Conservation (phyloP, 345 rosid species). For the Salix udensis region DNA sequence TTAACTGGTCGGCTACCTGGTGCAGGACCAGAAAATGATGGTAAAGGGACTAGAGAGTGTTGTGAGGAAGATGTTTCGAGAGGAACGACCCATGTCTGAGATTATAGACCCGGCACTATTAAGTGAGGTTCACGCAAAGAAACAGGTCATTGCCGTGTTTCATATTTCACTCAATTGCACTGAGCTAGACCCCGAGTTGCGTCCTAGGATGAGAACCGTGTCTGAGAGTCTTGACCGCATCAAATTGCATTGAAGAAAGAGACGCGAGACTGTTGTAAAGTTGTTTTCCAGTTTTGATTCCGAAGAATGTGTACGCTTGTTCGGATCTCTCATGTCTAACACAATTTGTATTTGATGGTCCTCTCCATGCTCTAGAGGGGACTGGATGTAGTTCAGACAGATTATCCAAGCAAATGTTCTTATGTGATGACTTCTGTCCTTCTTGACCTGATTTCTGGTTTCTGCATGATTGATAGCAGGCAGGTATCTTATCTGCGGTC, state of each 20-base stretch:
- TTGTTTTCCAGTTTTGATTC: conserved; percentile 1
- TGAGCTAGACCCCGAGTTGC: conserved; percentile 77
- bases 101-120: conserved; percentile 64
- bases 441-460: not conserved
- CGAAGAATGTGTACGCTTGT: conserved; percentile 5
- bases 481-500: not conserved
- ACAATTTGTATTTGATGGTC: not conserved
- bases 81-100: conserved; percentile 64
- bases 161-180: conserved; percentile 89
- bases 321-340: not conserved
- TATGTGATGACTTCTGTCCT: not conserved
- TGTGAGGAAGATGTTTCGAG: conserved; percentile 63
- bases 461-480: not conserved
- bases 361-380: not conserved
- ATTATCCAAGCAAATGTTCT: not conserved
- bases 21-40: conserved; percentile 53
- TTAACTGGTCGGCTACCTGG: conserved; percentile 65
- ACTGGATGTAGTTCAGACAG: not conserved
- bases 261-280: conserved; percentile 16
- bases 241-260: conserved; percentile 35
- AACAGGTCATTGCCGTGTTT: conserved; percentile 61
- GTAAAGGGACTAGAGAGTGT: conserved; percentile 59
- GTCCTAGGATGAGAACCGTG: conserved; percentile 83
- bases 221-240: conserved; percentile 75
- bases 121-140: conserved; percentile 57